Percentiles rank a stretch among this genome's conserved stretches.
phyloP scores from a whole-genome alignment of 2,329 filamentous ascomycete genomes.

The Cladosporium sp. region DNA sequence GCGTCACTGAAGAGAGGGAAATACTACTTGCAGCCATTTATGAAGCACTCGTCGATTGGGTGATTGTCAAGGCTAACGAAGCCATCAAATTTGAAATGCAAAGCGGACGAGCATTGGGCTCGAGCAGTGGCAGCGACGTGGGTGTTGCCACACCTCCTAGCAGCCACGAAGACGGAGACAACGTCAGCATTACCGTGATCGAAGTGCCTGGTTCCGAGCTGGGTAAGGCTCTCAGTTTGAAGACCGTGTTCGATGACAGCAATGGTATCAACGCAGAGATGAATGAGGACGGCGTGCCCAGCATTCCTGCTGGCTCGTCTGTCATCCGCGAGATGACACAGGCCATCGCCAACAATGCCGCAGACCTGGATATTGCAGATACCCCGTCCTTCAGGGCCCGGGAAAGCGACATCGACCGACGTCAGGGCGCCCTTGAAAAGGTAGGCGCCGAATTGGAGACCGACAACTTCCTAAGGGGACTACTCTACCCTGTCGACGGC shows the following conservation, averaged over 20 bases:
- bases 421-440: constrained; percentile 80
- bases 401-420: constrained; percentile 74
- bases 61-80: constrained; percentile 82
- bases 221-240: constrained; percentile 83
- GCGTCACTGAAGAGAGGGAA: constrained; percentile 78
- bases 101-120: constrained; percentile 60
- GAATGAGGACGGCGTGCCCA: constrained; percentile 88
- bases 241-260: constrained; percentile 88
- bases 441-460: constrained; percentile 76
- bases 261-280: constrained; percentile 94
- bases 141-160: constrained; percentile 62
- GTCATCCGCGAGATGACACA: constrained; percentile 83
- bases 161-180: constrained; percentile 65
- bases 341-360: constrained; percentile 70
- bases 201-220: constrained; percentile 77
- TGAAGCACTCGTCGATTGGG: constrained; percentile 91
- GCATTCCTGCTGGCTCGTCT: constrained; percentile 69
- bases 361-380: constrained; percentile 71
- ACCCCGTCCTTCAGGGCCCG: constrained; percentile 66
- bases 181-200: constrained; percentile 81
- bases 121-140: constrained; percentile 60
- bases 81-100: constrained; percentile 74
- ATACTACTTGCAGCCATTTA: constrained; percentile 83
- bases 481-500: constrained; percentile 73
- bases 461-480: constrained; percentile 74